Evolutionary conservation across 108 stramenopile genomes (phyloP).

Genomic region (Cyclotella baltica): DNA sequence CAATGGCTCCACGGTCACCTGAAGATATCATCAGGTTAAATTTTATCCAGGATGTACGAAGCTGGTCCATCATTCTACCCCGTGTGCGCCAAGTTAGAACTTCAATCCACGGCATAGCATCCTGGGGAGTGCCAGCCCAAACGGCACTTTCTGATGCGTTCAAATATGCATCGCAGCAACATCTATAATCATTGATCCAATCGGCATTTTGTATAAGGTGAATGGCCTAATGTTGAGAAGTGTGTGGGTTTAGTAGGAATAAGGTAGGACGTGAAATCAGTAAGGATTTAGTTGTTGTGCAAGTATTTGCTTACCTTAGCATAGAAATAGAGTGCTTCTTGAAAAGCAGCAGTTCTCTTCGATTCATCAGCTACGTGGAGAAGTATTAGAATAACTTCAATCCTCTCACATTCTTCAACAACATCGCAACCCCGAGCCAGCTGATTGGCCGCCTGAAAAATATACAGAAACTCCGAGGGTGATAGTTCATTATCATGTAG

Average conservation of each 20-base stretch:
- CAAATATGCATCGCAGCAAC: not conserved
- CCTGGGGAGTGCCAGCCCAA: not conserved
- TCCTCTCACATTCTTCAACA: not conserved
- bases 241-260: too few species aligned
- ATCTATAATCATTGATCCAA: constrained; percentile 7
- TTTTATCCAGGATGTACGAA: not conserved
- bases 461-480: not conserved
- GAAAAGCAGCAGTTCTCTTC: constrained; percentile 2
- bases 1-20: constrained; percentile 7
- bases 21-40: not conserved
- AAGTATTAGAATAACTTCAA: constrained; percentile 1
- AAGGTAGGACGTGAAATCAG: not conserved
- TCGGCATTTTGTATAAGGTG: too few species aligned
- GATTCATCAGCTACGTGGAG: constrained; percentile 6
- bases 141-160: constrained; percentile 8
- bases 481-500: not conserved
- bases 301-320: constrained; percentile 3
- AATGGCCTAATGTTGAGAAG: too few species aligned
- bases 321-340: constrained; percentile 5
- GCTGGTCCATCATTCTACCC: not conserved
- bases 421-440: constrained; percentile 4
- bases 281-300: not conserved
- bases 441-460: constrained; percentile 6
- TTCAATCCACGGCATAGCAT: constrained; percentile 2
- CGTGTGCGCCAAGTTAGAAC: not conserved